Percentiles rank a stretch among this genome's conserved stretches.
phyloP scores from a whole-genome alignment of 2,329 filamentous ascomycete genomes.

The Didymella sp. region DNA sequence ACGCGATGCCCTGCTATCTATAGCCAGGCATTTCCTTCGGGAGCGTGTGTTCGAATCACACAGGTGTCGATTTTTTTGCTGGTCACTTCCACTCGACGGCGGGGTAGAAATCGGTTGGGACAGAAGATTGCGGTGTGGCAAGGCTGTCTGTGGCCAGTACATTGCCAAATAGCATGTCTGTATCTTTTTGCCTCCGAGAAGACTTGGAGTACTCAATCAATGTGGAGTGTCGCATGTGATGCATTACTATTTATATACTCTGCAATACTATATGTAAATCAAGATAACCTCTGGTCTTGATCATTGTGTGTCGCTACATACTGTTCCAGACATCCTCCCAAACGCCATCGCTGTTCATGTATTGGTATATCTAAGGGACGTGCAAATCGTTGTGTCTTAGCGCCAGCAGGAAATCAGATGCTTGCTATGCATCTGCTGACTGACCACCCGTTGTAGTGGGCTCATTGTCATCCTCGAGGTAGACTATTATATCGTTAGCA shows the following conservation, averaged over 20 bases:
- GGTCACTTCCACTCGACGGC: too few relatives aligned
- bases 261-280: not conserved
- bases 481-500: constrained; percentile 4
- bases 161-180: too few relatives aligned
- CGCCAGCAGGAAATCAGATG: not conserved
- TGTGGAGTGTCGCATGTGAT: too few relatives aligned
- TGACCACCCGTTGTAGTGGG: not conserved
- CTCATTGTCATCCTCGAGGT: constrained; percentile 13
- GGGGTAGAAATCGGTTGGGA: too few relatives aligned
- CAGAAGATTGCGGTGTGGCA: too few relatives aligned
- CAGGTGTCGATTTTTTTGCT: constrained; percentile 32
- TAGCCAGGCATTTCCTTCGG: constrained; percentile 33
- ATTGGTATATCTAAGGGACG: not conserved
- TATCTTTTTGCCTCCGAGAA: too few relatives aligned
- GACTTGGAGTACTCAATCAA: too few relatives aligned
- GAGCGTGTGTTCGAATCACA: constrained; percentile 41
- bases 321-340: not conserved
- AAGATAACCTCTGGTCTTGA: not conserved
- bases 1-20: constrained; percentile 20
- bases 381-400: not conserved
- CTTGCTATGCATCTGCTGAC: constrained; percentile 6
- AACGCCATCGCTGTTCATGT: constrained; percentile 3
- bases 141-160: too few relatives aligned
- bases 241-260: not conserved
- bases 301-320: not conserved